These are phyloP conservation scores for Quambalaria eucalypti DNA, from an alignment of 1,284 basidiomycete genomes.

Conservation along the genomic window DNA sequence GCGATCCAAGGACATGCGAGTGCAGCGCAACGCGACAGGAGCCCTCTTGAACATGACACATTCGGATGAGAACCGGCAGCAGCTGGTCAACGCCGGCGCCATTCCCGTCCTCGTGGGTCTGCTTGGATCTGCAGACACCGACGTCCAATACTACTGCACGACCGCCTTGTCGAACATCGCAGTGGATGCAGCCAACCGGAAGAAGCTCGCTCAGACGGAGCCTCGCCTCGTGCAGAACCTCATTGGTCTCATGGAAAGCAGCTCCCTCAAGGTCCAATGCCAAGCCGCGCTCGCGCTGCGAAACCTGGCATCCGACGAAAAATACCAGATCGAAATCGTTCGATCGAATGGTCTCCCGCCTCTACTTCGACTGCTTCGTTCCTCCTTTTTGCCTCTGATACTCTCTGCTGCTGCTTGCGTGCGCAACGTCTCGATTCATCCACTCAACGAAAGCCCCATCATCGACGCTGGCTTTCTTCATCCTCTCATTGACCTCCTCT, in stretches of 20 bases:
- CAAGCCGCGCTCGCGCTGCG: constrained; percentile 92
- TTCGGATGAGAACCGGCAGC: constrained; percentile 88
- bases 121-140: constrained; percentile 91
- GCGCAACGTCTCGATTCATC: constrained; percentile 97
- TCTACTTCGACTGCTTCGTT: constrained; percentile 85
- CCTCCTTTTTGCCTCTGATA: constrained; percentile 95
- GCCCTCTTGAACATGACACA: constrained; percentile 99
- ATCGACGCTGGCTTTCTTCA: constrained; percentile 96
- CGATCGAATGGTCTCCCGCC: constrained; percentile 87
- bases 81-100: constrained; percentile 95
- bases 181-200: constrained; percentile 60
- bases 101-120: constrained; percentile 94
- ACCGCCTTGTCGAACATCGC: constrained; percentile 98
- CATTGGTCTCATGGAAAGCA: constrained; percentile 92
- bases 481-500: constrained; percentile 87
- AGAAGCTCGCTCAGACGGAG: constrained; percentile 88
- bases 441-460: constrained; percentile 95
- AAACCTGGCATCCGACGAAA: constrained; percentile 96
- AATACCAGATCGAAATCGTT: constrained; percentile 98
- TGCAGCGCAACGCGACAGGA: constrained; percentile 96
- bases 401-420: constrained; percentile 97
- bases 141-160: constrained; percentile 99
- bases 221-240: constrained; percentile 90
- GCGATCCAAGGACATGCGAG: constrained; percentile 97
- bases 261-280: constrained; percentile 96